phyloP scores from a whole-genome alignment of 306 rosid species.

The Hippophae tibetana region DNA sequence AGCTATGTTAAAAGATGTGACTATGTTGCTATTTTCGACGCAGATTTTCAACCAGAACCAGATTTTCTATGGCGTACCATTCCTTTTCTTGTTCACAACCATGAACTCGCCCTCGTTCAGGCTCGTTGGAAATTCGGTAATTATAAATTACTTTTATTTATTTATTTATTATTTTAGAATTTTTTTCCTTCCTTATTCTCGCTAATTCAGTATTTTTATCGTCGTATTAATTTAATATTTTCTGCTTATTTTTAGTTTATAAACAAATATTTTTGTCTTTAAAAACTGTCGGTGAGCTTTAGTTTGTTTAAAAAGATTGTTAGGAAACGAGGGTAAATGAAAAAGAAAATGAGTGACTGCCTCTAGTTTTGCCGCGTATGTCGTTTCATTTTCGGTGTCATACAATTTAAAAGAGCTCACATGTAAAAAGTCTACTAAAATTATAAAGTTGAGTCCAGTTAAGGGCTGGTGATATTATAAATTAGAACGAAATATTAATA shows the following conservation, averaged over 20 bases:
- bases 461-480: no score
- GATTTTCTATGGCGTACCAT: conserved; percentile 65
- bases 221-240: conserved; percentile 3
- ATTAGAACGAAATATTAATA: no score
- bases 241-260: background rate
- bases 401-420: no score
- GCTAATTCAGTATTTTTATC: no score
- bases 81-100: conserved; percentile 64
- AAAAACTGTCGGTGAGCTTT: conserved; percentile 55
- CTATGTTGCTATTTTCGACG: conserved; percentile 72
- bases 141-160: background rate
- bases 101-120: conserved; percentile 58
- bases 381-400: no score
- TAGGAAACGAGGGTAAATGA: conserved; percentile 1
- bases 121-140: conserved; percentile 89
- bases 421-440: no score
- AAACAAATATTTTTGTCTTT: conserved; percentile 10
- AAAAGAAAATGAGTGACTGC: no score
- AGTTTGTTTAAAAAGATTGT: conserved; percentile 17
- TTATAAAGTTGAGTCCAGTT: no score
- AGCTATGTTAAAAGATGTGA: conserved; percentile 63
- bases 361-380: no score
- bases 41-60: conserved; percentile 82
- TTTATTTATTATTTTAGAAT: background rate
- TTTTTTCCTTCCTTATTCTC: background rate